Evolutionary conservation across 495 filamentous ascomycete genomes (phyloP), one percentile per base, ranked within the genome.

Genomic region (Daldinia loculata): DNA sequence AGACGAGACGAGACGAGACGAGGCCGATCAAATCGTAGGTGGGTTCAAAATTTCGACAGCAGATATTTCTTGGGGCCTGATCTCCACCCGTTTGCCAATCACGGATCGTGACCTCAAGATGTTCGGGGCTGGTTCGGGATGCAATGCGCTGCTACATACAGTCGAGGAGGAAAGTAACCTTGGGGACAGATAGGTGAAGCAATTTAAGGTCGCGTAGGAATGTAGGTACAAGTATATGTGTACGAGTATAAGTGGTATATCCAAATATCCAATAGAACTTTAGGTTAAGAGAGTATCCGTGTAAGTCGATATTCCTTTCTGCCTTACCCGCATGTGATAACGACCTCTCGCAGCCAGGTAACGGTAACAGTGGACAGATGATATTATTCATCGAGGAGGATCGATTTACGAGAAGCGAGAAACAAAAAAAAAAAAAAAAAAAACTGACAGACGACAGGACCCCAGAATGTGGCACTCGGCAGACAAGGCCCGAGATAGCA

Each of bases 401-500:
- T 11, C 48, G 66, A 65, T 69, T 61, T 69, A 56, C 61, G 61
- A 57, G 66, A 73, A 66, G 57, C 65, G 60, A 72, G 56, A 56
- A 53, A 12, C 22, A 17, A 53, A 2, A 15, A 41, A 6, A 12
- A 39, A 1, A 6, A 58, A 58, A 5, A 11, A 27, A 19, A n/a
- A 66, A 62, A 63, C 24, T 68, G 61, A 68, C 61, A 72, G 43
- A 38, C 65, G 65, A 72, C 65, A 59, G 39, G 53, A 72, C 70
- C 70, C 70, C 70, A 72, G 70, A 69, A 66, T 69, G 65, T 58
- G 70, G 66, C 63, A 73, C 70, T 63, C 70, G 70, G 70, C 67
- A 73, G 70, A 66, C 70, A 62, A 69, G 61, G 66, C 66, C 70
- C 70, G 70, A 73, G 70, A 73, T 73, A 73, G 70, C 66, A 73